Conservation (phyloP, 148 eudicot genomes). For the Rheum nobile region DNA sequence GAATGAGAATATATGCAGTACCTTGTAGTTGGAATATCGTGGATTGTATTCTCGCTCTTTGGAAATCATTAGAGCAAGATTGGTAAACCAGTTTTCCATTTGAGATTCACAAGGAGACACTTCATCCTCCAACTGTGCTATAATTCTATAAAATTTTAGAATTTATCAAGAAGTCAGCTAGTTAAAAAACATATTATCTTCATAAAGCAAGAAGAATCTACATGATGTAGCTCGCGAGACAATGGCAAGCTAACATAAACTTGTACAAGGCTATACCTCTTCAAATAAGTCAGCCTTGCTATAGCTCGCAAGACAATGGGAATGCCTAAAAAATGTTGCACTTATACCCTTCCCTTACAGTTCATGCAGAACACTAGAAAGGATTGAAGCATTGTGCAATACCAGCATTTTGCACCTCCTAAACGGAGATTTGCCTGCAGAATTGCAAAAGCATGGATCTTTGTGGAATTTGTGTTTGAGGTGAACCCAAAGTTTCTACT, state of each 20-base stretch:
- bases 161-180: background rate
- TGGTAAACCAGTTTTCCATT: constrained; percentile 77
- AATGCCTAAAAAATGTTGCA: too few species aligned
- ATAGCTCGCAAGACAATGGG: too few species aligned
- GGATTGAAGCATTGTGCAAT: too few species aligned
- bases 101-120: constrained; percentile 82
- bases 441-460: background rate
- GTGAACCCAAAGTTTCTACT: background rate
- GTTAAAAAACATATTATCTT: background rate
- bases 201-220: background rate
- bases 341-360: too few species aligned
- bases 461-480: background rate
- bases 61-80: constrained; percentile 64
- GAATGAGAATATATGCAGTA: constrained; percentile 11
- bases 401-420: too few species aligned
- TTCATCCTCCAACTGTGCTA: constrained; percentile 86
- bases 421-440: too few species aligned
- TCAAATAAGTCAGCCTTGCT: too few species aligned
- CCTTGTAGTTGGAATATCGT: constrained; percentile 75
- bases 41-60: constrained; percentile 89
- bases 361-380: too few species aligned
- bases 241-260: constrained; percentile 4
- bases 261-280: too few species aligned
- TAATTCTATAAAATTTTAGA: constrained; percentile 37
- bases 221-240: constrained; percentile 26